Conservation (phyloP, 305 asterid species). For the Monarda citriodora region DNA sequence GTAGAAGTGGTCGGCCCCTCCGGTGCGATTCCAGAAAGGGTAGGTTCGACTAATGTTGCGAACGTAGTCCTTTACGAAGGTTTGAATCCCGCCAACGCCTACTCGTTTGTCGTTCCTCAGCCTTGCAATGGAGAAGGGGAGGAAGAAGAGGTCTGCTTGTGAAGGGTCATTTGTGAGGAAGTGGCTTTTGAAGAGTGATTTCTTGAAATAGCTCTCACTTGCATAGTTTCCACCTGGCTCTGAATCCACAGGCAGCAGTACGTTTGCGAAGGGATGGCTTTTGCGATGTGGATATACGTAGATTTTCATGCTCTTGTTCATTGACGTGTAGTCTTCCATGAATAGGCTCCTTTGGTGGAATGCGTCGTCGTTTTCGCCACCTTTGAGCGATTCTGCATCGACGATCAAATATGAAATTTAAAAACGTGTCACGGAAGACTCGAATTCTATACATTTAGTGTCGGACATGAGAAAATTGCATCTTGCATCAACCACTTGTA, state of each 20-base stretch:
- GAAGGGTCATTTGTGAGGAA: constrained; percentile 72
- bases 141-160: constrained; percentile 76
- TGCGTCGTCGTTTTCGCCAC: constrained; percentile 20
- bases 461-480: no score
- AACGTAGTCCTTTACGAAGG: constrained; percentile 49
- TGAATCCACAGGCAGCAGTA: constrained; percentile 37
- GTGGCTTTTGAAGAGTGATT: constrained; percentile 53
- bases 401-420: no score
- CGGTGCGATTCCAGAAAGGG: constrained; percentile 83
- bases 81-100: constrained; percentile 68
- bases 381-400: not conserved
- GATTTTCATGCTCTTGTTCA: constrained; percentile 69
- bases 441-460: no score
- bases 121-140: constrained; percentile 86
- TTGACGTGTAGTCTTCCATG: constrained; percentile 53
- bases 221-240: constrained; percentile 90
- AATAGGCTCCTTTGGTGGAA: constrained; percentile 56
- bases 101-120: constrained; percentile 72
- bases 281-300: constrained; percentile 60
- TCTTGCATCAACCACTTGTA: not conserved
- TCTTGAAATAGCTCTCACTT: constrained; percentile 93
- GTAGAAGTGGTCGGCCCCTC: constrained; percentile 94
- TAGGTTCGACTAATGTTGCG: constrained; percentile 39
- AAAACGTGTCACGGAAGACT: no score
- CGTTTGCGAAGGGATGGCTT: constrained; percentile 68